Percentiles rank a stretch among this genome's conserved stretches.
Evolutionary conservation across 2,329 filamentous ascomycete species (phyloP).

Genomic region (Diaporthe capsici): DNA sequence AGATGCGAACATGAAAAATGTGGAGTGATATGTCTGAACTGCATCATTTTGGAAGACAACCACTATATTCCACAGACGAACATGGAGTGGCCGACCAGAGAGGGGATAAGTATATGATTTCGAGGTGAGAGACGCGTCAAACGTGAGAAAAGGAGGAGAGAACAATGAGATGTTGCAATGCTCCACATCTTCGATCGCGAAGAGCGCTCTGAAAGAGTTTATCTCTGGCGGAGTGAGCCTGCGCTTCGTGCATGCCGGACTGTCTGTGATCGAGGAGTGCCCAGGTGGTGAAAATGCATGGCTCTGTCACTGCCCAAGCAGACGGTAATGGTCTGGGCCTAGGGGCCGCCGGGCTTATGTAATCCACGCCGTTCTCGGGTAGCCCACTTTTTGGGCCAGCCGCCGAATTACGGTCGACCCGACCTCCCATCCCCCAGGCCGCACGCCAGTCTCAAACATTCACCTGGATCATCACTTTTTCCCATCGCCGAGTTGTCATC

Average conservation of each 20-base stretch:
- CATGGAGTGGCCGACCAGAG: not conserved
- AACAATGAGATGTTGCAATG: not conserved
- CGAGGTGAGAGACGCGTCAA: not conserved
- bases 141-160: not conserved
- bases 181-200: not conserved
- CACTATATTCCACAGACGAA: not conserved
- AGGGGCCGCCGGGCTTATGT: not conserved
- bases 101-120: not conserved
- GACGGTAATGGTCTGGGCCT: not conserved
- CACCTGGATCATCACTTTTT: slow-evolving; percentile 42
- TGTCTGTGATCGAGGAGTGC: no score
- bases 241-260: not conserved
- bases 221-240: not conserved
- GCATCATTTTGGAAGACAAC: no score
- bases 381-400: slow-evolving; percentile 25
- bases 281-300: not conserved
- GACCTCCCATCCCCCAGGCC: slow-evolving; percentile 26
- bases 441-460: slow-evolving; percentile 29
- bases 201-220: not conserved
- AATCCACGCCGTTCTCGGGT: not conserved
- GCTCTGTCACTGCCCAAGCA: not conserved
- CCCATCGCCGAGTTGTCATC: slow-evolving; percentile 35
- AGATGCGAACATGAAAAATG: not conserved
- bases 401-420: slow-evolving; percentile 29
- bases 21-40: not conserved